A percentile compares a stretch with the other conserved stretches of the same genome.
These are phyloP conservation scores for Rhinocladiella similis DNA, from an alignment of 2,329 filamentous ascomycete species.

Conservation along the genomic window DNA sequence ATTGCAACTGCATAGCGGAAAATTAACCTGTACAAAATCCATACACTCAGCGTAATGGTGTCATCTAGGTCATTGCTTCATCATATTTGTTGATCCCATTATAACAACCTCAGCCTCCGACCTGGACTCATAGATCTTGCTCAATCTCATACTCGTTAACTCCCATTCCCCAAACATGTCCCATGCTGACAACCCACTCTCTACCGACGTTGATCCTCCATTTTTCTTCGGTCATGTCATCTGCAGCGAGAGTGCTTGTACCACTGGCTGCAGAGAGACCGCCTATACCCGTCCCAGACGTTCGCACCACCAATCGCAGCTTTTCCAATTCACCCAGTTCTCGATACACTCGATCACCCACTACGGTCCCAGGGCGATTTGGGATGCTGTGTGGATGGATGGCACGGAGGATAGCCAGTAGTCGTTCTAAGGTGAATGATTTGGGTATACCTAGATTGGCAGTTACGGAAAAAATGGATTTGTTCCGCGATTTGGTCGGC, in stretches of 20 bases:
- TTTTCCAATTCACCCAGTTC: conserved; percentile 49
- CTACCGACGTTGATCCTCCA: conserved; percentile 51
- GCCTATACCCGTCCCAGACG: conserved; percentile 32
- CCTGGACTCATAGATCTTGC: conserved; percentile 7
- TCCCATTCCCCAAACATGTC: conserved; percentile 40
- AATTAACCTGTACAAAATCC: no score
- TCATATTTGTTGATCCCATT: no score
- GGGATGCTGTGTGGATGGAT: conserved; percentile 46
- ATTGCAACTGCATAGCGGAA: no score
- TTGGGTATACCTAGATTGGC: conserved; percentile 12
- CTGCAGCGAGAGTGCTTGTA: conserved; percentile 39
- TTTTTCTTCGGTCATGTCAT: conserved; percentile 37
- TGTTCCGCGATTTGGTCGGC: conserved; percentile 34
- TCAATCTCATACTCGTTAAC: conserved; percentile 47
- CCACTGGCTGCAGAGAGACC: conserved; percentile 31
- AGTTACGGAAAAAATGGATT: conserved; percentile 14
- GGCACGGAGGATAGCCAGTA: conserved; percentile 50
- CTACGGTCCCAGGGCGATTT: conserved; percentile 31
- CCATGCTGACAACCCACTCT: conserved; percentile 48
- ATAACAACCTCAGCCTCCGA: neutral
- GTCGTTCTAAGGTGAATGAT: conserved; percentile 47
- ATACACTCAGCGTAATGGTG: no score
- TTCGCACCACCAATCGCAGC: conserved; percentile 47
- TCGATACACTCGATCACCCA: conserved; percentile 45
- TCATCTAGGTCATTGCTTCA: no score